Evolutionary conservation across 2,329 filamentous ascomycete species (phyloP).

Genomic region (Sclerotinia glacialis): DNA sequence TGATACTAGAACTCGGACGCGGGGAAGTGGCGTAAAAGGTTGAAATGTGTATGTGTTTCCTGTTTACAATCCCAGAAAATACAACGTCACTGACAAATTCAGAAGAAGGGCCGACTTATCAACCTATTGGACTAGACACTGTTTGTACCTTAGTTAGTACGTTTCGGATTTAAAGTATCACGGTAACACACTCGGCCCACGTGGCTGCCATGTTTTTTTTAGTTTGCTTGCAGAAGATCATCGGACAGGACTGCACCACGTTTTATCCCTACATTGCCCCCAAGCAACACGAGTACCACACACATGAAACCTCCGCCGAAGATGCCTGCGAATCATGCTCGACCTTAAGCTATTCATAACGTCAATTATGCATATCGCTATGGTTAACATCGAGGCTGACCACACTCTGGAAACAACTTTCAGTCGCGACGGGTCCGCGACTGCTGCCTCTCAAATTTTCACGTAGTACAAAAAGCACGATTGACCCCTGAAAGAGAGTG

Average conservation of each 20-base stretch:
- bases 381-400: not conserved
- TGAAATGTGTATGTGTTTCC: not conserved
- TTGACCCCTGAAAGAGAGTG: not conserved
- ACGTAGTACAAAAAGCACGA: not conserved
- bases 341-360: not conserved
- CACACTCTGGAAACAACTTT: not conserved
- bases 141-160: not conserved
- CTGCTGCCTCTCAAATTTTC: not conserved
- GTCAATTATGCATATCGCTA: slow-evolving; percentile 1
- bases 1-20: not conserved
- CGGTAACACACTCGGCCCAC: not conserved
- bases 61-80: not conserved
- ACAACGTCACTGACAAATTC: not conserved
- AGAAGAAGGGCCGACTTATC: slow-evolving; percentile 4
- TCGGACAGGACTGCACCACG: not conserved
- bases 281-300: not conserved
- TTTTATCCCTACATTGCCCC: not conserved
- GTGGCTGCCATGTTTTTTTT: slow-evolving; percentile 9
- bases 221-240: not conserved
- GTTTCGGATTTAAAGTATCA: not conserved
- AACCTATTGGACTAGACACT: not conserved
- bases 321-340: not conserved
- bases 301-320: slow-evolving; percentile 7
- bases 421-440: slow-evolving; percentile 4
- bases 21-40: not conserved